Conservation (phyloP, 108 stramenopile genomes). For the Schizochytrium sp. region DNA sequence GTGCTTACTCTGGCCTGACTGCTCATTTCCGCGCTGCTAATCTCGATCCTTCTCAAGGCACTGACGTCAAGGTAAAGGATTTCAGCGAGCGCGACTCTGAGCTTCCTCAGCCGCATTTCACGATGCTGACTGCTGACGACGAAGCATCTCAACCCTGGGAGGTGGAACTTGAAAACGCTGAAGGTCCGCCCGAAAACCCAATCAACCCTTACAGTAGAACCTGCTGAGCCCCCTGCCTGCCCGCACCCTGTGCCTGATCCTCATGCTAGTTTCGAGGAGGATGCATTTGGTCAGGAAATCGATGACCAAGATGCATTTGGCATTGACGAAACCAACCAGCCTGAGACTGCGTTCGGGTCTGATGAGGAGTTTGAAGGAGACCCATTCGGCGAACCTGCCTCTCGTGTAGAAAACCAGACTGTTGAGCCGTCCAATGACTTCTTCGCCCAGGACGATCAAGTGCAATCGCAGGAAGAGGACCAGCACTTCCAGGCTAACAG, state of each 20-base stretch:
- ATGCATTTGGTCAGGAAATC: neutral
- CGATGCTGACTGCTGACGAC: neutral
- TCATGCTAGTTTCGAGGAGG: neutral
- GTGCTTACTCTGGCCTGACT: constrained; percentile 20
- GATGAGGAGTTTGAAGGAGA: no score
- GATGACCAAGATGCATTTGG: neutral
- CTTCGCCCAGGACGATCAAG: neutral
- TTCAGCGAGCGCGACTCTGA: constrained; percentile 58
- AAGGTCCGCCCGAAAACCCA: constrained; percentile 47
- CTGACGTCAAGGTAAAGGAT: constrained; percentile 45
- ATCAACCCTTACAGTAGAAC: constrained; percentile 3
- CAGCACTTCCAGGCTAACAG: neutral
- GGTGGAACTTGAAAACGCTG: neutral
- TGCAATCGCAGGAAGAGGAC: neutral
- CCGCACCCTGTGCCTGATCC: constrained; percentile 6
- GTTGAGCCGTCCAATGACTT: neutral
- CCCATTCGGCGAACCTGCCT: neutral
- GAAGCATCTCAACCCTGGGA: neutral
- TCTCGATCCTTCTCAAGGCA: constrained; percentile 6
- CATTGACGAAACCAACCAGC: no score
- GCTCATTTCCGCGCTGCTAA: neutral
- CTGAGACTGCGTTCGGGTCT: no score
- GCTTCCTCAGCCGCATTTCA: constrained; percentile 45
- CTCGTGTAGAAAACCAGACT: neutral
- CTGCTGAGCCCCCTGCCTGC: neutral